Evolutionary conservation across 108 stramenopile species (phyloP), one percentile per base, ranked within the genome.

Genomic region (Skeletonema marinoi): DNA sequence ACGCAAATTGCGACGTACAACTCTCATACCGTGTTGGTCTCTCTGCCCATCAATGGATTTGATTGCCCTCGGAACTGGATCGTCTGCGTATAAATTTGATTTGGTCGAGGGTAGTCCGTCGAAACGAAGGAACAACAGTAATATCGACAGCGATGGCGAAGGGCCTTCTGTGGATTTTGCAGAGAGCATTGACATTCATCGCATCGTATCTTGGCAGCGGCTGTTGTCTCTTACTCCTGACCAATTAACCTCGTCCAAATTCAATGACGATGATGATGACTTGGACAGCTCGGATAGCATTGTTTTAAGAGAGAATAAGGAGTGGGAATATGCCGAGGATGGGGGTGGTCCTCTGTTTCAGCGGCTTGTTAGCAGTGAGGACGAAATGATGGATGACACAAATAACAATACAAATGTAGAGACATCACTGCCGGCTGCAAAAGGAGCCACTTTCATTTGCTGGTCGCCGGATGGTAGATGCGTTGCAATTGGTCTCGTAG

Each of bases 1-100:
- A 1, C 62, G 78, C 9, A 77, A 86, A 38, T 87, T 78, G 66
- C 79, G 71, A 9, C 70, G 63, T 17, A n/a, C 70, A n/a, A 66
- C 36, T 19, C 44, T 65, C 54, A 38, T 58, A 12, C 62, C 77
- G 66, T 61, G 81, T 21, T 84, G 73, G 77, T 70, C 78, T 8
- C 81, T 94, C 54, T 94, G 90, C 80, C 93, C 93, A 8, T 88
- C 90, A 13, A 94, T 94, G 93, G 93, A 94, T 87, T 69, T 94
- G 65, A 60, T 92, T 51, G 86, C 84, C 30, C 66, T 89, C 59
- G 82, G 78, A 16, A 58, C 64, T 56, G 63, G 56, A 9, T 73
- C 65, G 0, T 46, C 39, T 12, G 58, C 42, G 13, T 36, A 48
- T n/a, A 19, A 44, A 30, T 25, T 17, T 32, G 21, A 41, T 9